These are phyloP conservation scores for Conringia planisiliqua DNA, from an alignment of 345 rosid genomes.

Conservation along the genomic window DNA sequence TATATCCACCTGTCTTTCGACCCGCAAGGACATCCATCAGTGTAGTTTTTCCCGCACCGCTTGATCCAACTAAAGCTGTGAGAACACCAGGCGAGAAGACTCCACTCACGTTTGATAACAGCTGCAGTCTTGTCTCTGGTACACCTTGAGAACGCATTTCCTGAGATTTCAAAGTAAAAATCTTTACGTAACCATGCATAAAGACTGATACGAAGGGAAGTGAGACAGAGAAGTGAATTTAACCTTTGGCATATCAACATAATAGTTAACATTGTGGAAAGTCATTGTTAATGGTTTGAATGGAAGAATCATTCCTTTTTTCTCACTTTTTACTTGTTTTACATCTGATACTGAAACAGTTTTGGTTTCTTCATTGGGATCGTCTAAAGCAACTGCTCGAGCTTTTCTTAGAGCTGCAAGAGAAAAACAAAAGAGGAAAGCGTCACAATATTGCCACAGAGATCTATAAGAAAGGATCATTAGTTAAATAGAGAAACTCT, in stretches of 20 bases:
- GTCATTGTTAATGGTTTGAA: constrained; percentile 90
- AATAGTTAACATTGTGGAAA: constrained; percentile 85
- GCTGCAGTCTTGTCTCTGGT: constrained; percentile 65
- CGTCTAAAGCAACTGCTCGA: constrained; percentile 39
- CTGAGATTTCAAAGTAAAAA: constrained; percentile 34
- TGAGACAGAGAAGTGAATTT: not conserved
- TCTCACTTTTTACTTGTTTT: constrained; percentile 34
- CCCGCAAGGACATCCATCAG: constrained; percentile 98
- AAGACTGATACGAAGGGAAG: not conserved
- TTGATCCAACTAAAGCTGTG: constrained; percentile 92
- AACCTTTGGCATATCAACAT: constrained; percentile 90
- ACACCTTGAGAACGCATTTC: constrained; percentile 74
- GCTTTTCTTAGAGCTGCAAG: constrained; percentile 59
- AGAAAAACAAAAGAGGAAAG: constrained; percentile 11
- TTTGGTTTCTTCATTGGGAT: constrained; percentile 39
- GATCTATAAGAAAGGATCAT: not conserved
- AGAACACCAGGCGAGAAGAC: constrained; percentile 94
- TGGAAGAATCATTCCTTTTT: constrained; percentile 93
- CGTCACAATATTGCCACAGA: not conserved
- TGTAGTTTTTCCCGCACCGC: constrained; percentile 97
- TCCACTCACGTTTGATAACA: constrained; percentile 76
- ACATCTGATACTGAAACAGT: not conserved
- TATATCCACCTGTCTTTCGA: constrained; percentile 90
- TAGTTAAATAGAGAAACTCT: constrained; percentile 28
- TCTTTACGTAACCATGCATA: not conserved